Evolutionary conservation across 768 basidiomycete species (phyloP), one percentile per base, ranked within the genome.

Genomic region (Rhizopogon rudus): DNA sequence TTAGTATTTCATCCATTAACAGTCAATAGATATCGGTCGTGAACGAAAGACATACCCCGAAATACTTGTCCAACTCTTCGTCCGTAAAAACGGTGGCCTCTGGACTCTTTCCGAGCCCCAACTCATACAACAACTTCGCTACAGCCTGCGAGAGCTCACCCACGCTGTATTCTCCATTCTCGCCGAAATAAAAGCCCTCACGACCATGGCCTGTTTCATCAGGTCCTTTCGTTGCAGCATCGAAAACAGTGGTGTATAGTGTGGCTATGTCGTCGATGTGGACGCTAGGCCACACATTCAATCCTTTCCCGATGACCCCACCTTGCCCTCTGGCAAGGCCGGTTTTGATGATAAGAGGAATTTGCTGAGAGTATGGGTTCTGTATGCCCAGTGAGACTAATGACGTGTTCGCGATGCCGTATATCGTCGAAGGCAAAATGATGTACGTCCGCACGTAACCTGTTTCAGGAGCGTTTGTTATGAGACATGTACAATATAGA

Each of bases 401-500:
- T 1, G 41, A 40, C 7, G 61, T 62, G 25, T 40, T 58, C 28
- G 63, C 60, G 35, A 61, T 48, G 16, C 66, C 65, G 51, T 61
- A 68, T 37, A 68, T 61, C 2, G 63, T 65, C 3, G 77, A 73
- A 0, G 81, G 81, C 10, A 78, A 63, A 31, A 82, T 66, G 16
- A 83, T 77, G 64, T 81, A 77, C 1, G 69, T 71, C 59, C 71
- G 76, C 22, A 77, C 66, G 55, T 78, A 81, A 5, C 80, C 80
- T 79, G 56, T 10, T 63, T 73, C 13, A 60, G 25, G 25, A 25
- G 25, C 25, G 4, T 25, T 25, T 25, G 25, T 25, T 78, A 28
- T 76, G 75, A 9, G 75, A 73, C 1, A 66, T 75, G 31, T 40
- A 1, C 7, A 64, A 31, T 6, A 35, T 37, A 7, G 20, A n/a